These are phyloP conservation scores for Irpex lacteus DNA, from an alignment of 1,284 basidiomycete genomes.

Conservation along the genomic window DNA sequence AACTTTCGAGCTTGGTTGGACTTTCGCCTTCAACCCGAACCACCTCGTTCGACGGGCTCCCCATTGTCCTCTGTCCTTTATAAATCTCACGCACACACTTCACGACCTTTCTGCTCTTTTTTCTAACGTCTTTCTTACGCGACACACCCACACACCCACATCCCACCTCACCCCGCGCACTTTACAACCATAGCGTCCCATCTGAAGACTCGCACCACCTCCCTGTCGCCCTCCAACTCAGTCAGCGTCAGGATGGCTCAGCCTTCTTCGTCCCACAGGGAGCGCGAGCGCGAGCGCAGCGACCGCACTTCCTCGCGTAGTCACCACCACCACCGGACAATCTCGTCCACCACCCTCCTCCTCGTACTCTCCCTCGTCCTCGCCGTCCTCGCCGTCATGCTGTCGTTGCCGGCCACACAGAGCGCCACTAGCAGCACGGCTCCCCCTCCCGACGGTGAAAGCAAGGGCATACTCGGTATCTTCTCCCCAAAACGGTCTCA, in stretches of 20 bases:
- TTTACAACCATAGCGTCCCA: constrained; percentile 59
- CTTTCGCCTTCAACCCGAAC: constrained; percentile 9
- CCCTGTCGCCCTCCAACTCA: constrained; percentile 77
- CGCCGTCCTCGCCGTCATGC: constrained; percentile 81
- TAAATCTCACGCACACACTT: constrained; percentile 13
- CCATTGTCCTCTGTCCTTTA: constrained; percentile 11
- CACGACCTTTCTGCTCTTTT: constrained; percentile 10
- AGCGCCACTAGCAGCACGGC: constrained; percentile 20
- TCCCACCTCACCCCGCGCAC: constrained; percentile 19
- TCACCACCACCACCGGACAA: constrained; percentile 77
- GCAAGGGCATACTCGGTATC: constrained; percentile 60
- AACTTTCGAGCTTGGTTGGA: constrained; percentile 9
- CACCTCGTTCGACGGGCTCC: constrained; percentile 4
- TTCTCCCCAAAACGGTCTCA: constrained; percentile 78
- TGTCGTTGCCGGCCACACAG: constrained; percentile 65
- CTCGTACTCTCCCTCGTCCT: constrained; percentile 80
- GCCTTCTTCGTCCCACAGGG: constrained; percentile 77
- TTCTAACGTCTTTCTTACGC: constrained; percentile 3
- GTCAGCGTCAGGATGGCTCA: constrained; percentile 78
- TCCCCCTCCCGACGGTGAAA: constrained; percentile 27
- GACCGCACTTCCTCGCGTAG: constrained; percentile 43
- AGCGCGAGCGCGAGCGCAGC: constrained; percentile 54
- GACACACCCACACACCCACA: constrained; percentile 9
- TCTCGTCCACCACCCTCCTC: constrained; percentile 83
- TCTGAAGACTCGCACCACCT: constrained; percentile 55